Evolutionary conservation across 441 rosid species (phyloP).

Genomic region (Erodium chrysanthum): DNA sequence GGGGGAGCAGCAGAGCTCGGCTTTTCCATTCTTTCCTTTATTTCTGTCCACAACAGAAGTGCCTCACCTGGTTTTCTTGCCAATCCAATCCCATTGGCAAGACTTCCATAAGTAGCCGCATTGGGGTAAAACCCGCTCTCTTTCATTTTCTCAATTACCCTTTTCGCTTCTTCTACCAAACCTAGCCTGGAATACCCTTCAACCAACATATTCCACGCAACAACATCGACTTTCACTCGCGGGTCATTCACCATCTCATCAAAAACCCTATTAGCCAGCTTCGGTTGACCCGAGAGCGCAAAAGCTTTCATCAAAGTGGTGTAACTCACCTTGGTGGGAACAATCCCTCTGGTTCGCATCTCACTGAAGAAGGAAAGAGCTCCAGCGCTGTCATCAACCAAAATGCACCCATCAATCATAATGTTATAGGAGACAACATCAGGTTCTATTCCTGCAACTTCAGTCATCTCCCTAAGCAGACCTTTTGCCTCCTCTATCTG

Average conservation of each 20-base stretch:
- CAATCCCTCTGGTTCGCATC: conserved; percentile 70
- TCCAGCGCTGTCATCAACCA: conserved; percentile 71
- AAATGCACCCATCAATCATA: conserved; percentile 74
- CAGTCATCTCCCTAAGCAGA: conserved; percentile 60
- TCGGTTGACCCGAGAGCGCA: conserved; percentile 73
- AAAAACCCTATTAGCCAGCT: conserved; percentile 74
- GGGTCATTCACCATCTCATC: conserved; percentile 80
- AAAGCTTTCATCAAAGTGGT: conserved; percentile 96
- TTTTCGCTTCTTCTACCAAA: conserved; percentile 74
- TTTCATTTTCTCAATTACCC: conserved; percentile 53
- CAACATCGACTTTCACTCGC: conserved; percentile 66
- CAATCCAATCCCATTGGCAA: conserved; percentile 63
- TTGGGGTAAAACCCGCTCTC: conserved; percentile 59
- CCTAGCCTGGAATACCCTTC: conserved; percentile 81
- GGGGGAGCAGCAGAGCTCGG: conserved; percentile 26
- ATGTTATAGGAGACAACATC: conserved; percentile 87
- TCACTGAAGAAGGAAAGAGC: conserved; percentile 73
- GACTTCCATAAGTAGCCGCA: conserved; percentile 76
- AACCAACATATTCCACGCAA: conserved; percentile 92
- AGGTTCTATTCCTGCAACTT: conserved; percentile 47
- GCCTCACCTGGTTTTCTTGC: conserved; percentile 97
- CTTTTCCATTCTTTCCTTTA: conserved; percentile 45
- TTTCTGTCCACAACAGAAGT: conserved; percentile 77
- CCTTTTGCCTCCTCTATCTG: conserved; percentile 62
- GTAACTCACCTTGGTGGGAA: conserved; percentile 85